A percentile compares a stretch with the other conserved stretches of the same genome.
These are phyloP conservation scores for Calonectria montana DNA, from an alignment of 2,329 filamentous ascomycete genomes.

Conservation along the genomic window DNA sequence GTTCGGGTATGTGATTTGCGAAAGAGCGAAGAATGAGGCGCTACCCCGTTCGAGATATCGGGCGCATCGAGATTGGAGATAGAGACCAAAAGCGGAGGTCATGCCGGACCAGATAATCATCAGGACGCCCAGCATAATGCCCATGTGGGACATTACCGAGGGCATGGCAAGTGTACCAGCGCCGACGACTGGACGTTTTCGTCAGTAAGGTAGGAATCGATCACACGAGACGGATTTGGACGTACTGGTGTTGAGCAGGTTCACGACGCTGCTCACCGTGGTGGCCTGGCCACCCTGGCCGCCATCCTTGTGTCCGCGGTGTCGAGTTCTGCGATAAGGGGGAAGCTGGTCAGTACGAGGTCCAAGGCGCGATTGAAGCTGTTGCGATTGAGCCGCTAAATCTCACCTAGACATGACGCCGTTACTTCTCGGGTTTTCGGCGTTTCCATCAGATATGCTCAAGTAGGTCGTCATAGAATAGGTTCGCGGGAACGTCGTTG, in stretches of 20 bases:
- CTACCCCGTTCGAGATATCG: slow-evolving; percentile 90
- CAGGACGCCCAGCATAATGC: slow-evolving; percentile 84
- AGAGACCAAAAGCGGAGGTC: slow-evolving; percentile 91
- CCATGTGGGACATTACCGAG: slow-evolving; percentile 95
- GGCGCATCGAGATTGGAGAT: slow-evolving; percentile 92
- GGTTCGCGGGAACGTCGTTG: slow-evolving; percentile 5
- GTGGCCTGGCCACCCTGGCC: slow-evolving; percentile 80
- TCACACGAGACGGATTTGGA: slow-evolving; percentile 23
- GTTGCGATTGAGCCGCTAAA: slow-evolving; percentile 18
- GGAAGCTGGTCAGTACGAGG: slow-evolving; percentile 26
- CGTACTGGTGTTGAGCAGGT: slow-evolving; percentile 94
- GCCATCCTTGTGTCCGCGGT: slow-evolving; percentile 76
- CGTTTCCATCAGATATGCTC: slow-evolving; percentile 61
- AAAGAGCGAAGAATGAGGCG: slow-evolving; percentile 95
- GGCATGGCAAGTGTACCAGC: slow-evolving; percentile 96
- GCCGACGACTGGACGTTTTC: slow-evolving; percentile 77
- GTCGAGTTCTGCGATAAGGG: slow-evolving; percentile 59
- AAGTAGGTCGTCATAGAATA: slow-evolving; percentile 65
- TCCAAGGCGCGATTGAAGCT: slow-evolving; percentile 7
- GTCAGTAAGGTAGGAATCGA: slow-evolving; percentile 29
- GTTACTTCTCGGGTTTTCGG: slow-evolving; percentile 52
- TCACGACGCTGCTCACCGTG: slow-evolving; percentile 92
- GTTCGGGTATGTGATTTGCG: slow-evolving; percentile 96
- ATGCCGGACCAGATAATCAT: slow-evolving; percentile 93
- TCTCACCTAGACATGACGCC: slow-evolving; percentile 63